Percentiles rank a stretch among this genome's conserved stretches.
These are phyloP conservation scores for Parietaria judaica DNA, from an alignment of 306 rosid species.

Conservation along the genomic window DNA sequence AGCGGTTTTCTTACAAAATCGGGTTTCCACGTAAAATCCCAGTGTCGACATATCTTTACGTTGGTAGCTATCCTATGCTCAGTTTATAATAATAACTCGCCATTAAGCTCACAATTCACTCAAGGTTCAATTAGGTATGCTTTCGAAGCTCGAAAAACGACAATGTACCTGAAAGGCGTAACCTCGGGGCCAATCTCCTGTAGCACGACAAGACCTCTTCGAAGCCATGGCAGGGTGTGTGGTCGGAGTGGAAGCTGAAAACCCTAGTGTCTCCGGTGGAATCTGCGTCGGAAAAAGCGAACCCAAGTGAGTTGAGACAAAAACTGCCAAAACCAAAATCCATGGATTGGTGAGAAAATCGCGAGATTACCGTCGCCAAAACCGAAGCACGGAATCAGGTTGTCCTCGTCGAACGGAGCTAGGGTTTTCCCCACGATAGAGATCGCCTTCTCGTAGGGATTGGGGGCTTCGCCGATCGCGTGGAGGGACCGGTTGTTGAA, in stretches of 20 bases:
- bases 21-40: too few relatives aligned
- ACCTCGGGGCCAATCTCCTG: slow-evolving; percentile 60
- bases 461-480: slow-evolving; percentile 45
- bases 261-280: slow-evolving; percentile 65
- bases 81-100: too few relatives aligned
- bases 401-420: slow-evolving; percentile 90
- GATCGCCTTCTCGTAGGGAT: slow-evolving; percentile 96
- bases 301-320: too few relatives aligned
- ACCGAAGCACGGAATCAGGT: slow-evolving; percentile 90
- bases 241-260: slow-evolving; percentile 55
- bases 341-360: too few relatives aligned
- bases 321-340: too few relatives aligned
- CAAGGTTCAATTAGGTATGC: too few relatives aligned
- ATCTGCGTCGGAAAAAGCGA: slow-evolving; percentile 32
- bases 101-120: too few relatives aligned
- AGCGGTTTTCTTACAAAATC: too few relatives aligned
- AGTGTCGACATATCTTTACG: too few relatives aligned
- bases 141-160: too few relatives aligned
- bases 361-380: slow-evolving; percentile 64
- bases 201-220: slow-evolving; percentile 79
- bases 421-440: slow-evolving; percentile 78
- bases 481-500: slow-evolving; percentile 79
- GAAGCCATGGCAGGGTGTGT: slow-evolving; percentile 60
- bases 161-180: slow-evolving; percentile 60
- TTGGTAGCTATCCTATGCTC: too few relatives aligned